Evolutionary conservation across 176 grass and related monocot genomes (phyloP), one percentile per base, ranked within the genome.

Genomic region (Pontederia crassipes): DNA sequence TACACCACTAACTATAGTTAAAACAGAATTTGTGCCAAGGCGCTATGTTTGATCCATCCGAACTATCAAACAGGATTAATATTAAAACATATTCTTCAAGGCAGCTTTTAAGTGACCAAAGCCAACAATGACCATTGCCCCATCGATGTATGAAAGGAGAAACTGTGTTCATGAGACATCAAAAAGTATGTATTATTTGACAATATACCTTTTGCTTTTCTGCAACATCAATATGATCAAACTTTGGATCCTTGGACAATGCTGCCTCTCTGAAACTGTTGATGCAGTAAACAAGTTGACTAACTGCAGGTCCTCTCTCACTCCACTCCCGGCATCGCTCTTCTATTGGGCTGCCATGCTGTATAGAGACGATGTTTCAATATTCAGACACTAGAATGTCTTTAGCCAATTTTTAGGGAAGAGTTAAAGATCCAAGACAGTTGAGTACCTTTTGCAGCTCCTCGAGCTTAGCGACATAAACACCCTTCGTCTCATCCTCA

Each of bases 401-500:
- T 4, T 8, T 13, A 12, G 5, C 12, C 16, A 24, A 24, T 10
- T 5, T 24, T 24, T 24, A 24, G 20, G 20, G 20, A 24, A 17
- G 18, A 12, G 24, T 64, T 11, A 26, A 17, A 40, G 32, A 54
- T 11, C 13, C 15, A 13, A 26, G 9, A 13, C 17, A 26, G 24
- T 24, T 3, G 18, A 13, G 8, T 69, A 89, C 94, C 66, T 75
- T 89, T 67, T 83, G 76, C 28, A 99, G 88, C 59, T 99, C 88
- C 70, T 99, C 88, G 20, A 99, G 75, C 46, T 93, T 99, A 48
- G 88, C 77, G 55, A 99, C 80, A 71, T 99, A 99, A 15, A 99
- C 94, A 58, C 94, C 94, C 69, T 89, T 99, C 17, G 88, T 86
- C 61, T 99, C 94, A 53, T 99, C 94, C 85, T 99, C 94, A 18